Percentiles rank a stretch among this genome's conserved stretches.
phyloP scores from a whole-genome alignment of 805 yeast genomes.

The Schwanniomyces sp. region DNA sequence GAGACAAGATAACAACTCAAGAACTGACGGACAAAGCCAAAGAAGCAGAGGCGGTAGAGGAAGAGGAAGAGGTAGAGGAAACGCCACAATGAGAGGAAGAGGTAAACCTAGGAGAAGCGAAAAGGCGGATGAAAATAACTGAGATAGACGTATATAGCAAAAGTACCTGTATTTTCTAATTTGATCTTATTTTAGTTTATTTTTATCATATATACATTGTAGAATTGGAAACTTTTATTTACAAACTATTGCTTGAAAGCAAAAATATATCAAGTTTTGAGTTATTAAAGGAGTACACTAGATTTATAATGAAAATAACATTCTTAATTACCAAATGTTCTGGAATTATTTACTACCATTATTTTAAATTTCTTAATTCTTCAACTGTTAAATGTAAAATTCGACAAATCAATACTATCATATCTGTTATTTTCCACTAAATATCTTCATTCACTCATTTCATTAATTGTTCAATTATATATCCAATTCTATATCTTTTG shows the following conservation, averaged over 20 bases:
- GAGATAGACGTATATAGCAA: neutral
- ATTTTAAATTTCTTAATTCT: too few species aligned
- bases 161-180: neutral
- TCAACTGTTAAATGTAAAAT: too few species aligned
- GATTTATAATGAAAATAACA: too few species aligned
- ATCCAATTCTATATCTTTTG: too few species aligned
- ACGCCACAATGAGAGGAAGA: slow-evolving; percentile 16
- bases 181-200: neutral
- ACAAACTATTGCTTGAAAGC: neutral
- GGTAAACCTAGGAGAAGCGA: slow-evolving; percentile 4
- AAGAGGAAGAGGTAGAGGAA: slow-evolving; percentile 16
- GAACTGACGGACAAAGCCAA: slow-evolving; percentile 1
- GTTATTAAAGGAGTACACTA: too few species aligned
- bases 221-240: neutral
- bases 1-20: neutral
- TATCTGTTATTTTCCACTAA: too few species aligned
- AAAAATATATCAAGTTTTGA: too few species aligned
- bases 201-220: neutral
- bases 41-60: slow-evolving; percentile 15
- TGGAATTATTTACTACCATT: too few species aligned
- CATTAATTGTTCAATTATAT: too few species aligned
- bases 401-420: too few species aligned
- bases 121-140: neutral
- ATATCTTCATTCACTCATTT: too few species aligned
- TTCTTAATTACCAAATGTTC: too few species aligned